Evolutionary conservation across 2,329 filamentous ascomycete genomes (phyloP), one percentile per base, ranked within the genome.

Genomic region (Arthrobotrys iridis): DNA sequence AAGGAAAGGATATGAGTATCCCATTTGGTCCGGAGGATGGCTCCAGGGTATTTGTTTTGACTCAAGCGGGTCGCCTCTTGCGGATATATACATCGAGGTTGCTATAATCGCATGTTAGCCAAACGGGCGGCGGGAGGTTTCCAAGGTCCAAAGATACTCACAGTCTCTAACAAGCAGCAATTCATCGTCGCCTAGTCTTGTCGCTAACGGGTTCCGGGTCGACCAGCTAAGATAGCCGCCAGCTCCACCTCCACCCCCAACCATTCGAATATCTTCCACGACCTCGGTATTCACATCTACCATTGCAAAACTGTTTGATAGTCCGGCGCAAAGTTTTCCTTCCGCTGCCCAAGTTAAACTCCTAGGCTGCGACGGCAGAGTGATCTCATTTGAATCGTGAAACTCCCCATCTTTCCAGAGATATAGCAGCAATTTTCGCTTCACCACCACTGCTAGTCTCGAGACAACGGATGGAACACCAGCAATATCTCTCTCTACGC

Each of bases 1-100:
- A 65, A 99, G 89, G 81, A 97, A 99, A 0, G 95, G 95, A 81
- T 99, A 99, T 20, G 93, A 97, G 82, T 97, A 99, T 20, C 94
- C 95, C 72, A 99, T 90, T 66, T 90, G 90, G 79, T 97, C 93
- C 0, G 95, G 96, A 0, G 94, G 92, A 33, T 88, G 85, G 43
- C 89, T 88, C 95, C 95, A 99, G 0, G 93, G 93, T n/a, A 99
- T 89, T 81, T 98, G 93, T 82, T 92, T 92, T 46, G 93, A 90
- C 30, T 77, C 57, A 33, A 96, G 81, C 0, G 93, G 87, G 78
- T 93, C 93, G 3, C 93, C 95, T 28, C 93, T 87, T 8, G 90
- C 88, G 70, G 95, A 90, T 78, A 97, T 91, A 81, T 99, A 99
- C 60, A 97, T 84, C 0, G 93, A 96, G 81, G 97, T 96, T 79